A percentile compares a stretch with the other conserved stretches of the same genome.
These are phyloP conservation scores for Begonia masoniana DNA, from an alignment of 306 rosid genomes.

Conservation along the genomic window DNA sequence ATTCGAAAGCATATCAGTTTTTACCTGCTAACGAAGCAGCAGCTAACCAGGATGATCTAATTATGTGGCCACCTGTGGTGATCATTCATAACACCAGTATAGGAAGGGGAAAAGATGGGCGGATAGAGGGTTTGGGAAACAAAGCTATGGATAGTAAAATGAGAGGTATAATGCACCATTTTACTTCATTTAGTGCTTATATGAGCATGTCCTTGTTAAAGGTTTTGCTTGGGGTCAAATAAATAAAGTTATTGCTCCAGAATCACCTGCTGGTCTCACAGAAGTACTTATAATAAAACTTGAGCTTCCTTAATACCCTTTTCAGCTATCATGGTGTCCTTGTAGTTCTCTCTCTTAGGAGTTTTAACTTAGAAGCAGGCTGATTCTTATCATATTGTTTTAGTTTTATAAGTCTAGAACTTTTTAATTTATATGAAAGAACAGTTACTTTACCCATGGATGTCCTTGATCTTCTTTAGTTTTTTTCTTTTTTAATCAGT, in stretches of 20 bases:
- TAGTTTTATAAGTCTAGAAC: too few relatives aligned
- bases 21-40: slow-evolving; percentile 90
- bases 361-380: too few relatives aligned
- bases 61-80: slow-evolving; percentile 99
- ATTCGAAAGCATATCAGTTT: slow-evolving; percentile 67
- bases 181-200: slow-evolving; percentile 18
- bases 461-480: too few relatives aligned
- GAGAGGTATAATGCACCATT: slow-evolving; percentile 65
- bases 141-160: slow-evolving; percentile 84
- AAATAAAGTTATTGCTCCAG: neutral
- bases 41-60: slow-evolving; percentile 80
- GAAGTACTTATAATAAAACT: too few relatives aligned
- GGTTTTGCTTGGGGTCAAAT: slow-evolving; percentile 4
- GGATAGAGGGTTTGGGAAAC: slow-evolving; percentile 99
- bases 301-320: too few relatives aligned
- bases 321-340: too few relatives aligned
- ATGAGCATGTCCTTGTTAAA: slow-evolving; percentile 14
- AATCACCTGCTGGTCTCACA: too few relatives aligned
- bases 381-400: too few relatives aligned
- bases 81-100: slow-evolving; percentile 84
- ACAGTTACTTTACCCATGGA: too few relatives aligned
- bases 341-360: too few relatives aligned
- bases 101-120: slow-evolving; percentile 86
- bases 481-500: too few relatives aligned
- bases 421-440: too few relatives aligned